These are phyloP conservation scores for Rhizomucor miehei DNA, from an alignment of 371 early-diverging fungal genomes.

Conservation along the genomic window DNA sequence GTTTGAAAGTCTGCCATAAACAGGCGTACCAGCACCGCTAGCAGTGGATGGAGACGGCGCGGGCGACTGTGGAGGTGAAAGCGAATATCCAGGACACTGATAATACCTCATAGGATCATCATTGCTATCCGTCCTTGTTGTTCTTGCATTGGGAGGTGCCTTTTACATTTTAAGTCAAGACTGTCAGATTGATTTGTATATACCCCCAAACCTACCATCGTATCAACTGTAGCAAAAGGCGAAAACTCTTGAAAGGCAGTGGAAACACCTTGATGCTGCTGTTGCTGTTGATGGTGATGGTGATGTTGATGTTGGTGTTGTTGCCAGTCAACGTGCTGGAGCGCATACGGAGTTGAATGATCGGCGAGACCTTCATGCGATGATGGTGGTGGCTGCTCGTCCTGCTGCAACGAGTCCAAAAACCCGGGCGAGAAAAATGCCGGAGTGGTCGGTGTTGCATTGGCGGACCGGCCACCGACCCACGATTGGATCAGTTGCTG, in stretches of 20 bases:
- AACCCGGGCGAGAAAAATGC: conserved; percentile 71
- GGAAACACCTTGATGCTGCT: not conserved
- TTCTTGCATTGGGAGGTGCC: no score
- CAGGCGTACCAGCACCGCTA: conserved; percentile 21
- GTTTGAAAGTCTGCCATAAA: conserved; percentile 9
- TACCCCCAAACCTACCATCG: not conserved
- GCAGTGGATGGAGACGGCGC: not conserved
- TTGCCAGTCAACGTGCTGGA: conserved; percentile 4
- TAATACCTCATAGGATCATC: no score
- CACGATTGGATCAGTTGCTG: conserved; percentile 22
- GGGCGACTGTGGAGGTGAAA: no score
- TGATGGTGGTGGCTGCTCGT: conserved; percentile 26
- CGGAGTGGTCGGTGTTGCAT: conserved; percentile 48
- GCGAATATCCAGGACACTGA: no score
- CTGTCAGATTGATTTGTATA: no score
- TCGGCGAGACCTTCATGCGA: conserved; percentile 5
- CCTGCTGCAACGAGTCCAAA: conserved; percentile 54
- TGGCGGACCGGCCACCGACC: conserved; percentile 13
- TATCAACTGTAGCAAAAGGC: not conserved
- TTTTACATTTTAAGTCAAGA: no score
- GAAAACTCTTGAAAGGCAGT: not conserved
- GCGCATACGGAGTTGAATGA: not conserved
- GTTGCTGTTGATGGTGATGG: conserved; percentile 11
- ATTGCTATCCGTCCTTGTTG: no score
- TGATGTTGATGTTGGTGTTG: not conserved